These are phyloP conservation scores for Penicillium manginii DNA, from an alignment of 495 filamentous ascomycete genomes.

Conservation along the genomic window DNA sequence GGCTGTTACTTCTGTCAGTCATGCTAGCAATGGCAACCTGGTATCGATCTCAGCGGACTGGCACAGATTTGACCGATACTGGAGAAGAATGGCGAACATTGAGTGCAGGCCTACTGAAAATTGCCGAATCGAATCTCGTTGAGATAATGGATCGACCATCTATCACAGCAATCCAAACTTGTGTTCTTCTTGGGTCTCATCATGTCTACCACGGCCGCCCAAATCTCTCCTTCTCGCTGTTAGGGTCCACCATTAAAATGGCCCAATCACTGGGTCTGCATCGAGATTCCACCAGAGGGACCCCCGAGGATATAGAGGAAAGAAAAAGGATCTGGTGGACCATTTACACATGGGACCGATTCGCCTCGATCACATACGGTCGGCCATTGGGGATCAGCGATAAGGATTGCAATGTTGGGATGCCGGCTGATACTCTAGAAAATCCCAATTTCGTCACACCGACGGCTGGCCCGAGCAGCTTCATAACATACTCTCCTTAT, in stretches of 20 bases:
- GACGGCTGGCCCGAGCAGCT: neutral
- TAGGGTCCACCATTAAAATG: constrained; percentile 40
- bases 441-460: constrained; percentile 24
- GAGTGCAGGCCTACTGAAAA: constrained; percentile 21
- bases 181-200: constrained; percentile 38
- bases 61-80: neutral
- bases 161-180: constrained; percentile 33
- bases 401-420: constrained; percentile 38
- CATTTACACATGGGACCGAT: constrained; percentile 43
- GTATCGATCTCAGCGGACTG: constrained; percentile 32
- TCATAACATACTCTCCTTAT: constrained; percentile 37
- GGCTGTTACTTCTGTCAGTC: constrained; percentile 31
- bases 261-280: constrained; percentile 40
- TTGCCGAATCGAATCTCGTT: constrained; percentile 29
- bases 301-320: constrained; percentile 34
- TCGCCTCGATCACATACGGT: constrained; percentile 41
- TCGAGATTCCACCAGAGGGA: constrained; percentile 22
- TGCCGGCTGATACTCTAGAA: constrained; percentile 33
- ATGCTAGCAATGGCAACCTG: constrained; percentile 38
- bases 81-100: constrained; percentile 18
- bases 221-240: constrained; percentile 36
- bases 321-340: constrained; percentile 43
- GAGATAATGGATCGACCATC: constrained; percentile 41
- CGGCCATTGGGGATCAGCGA: constrained; percentile 39
- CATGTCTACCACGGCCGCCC: constrained; percentile 42